Evolutionary conservation across 1,139 yeast species (phyloP), one percentile per base, ranked within the genome.

Genomic region (Debaryomycetaceae sp.): DNA sequence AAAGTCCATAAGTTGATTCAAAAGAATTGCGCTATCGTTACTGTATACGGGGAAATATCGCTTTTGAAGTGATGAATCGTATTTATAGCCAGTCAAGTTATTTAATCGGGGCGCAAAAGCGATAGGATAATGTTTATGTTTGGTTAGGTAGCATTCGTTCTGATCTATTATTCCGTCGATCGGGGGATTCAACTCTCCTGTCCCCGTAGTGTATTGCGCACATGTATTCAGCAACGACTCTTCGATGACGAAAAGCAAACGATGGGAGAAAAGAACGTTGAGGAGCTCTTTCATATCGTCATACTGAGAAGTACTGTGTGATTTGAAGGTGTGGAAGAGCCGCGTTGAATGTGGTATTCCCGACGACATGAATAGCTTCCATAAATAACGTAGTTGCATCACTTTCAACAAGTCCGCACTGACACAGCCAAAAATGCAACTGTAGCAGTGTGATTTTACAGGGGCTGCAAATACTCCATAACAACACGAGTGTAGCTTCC

Each of bases 311-410:
- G 33, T n/a, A n/a, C 36, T n/a, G 29, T 38, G 34, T 20, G 49
- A 34, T 14, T 42, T 37, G 22, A 51, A 44, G 5, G 52, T 38
- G n/a, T 45, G 39, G 14, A 46, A 46, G 36, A 54, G 45, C 6
- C 50, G 36, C 14, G 40, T 41, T 36, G 49, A 49, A 8, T 41
- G 36, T 1, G 64, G 65, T 31, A 62, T 43, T 5, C 45, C 49
- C 31, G 45, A 40, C 4, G 37, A 29, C 6, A 37, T 22, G 17
- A 57, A 45, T 40, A 52, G 46, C 31, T 49, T 43, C 58, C 59
- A 59, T 22, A 61, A 43, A 34, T 48, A 49, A 35, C 66, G 49
- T 7, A 52, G 43, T 38, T 53, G 50, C 50, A 57, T 52, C 24
- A 60, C 45, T 5, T 48, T 35, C 6, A 34, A 35, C 24, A 59